Base-by-base conservation (phyloP, 768 basidiomycete species). In the Dictyophora rubrovolvata region DNA sequence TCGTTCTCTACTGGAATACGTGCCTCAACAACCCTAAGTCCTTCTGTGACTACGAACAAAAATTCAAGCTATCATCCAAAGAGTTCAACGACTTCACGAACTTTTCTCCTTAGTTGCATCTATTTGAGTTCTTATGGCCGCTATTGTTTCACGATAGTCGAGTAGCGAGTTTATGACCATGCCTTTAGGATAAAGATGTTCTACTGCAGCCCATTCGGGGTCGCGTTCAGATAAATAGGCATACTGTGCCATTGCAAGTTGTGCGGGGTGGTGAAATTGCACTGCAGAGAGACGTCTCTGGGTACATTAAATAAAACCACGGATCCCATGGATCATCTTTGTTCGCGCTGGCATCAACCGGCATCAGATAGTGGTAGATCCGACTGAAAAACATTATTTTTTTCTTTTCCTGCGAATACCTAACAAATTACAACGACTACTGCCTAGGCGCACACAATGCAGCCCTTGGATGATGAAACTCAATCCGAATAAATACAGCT, bases 221-320 rank as follows among this genome's bases (percentile, higher is more conserved):
- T 58, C 56, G 6, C n/a, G 56, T 21, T 23, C 34, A 37, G 56
- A 49, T 4, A 59, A 33, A 42, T 59, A 28, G n/a, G 50, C 12
- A 36, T 52, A 36, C 33, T 50, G 47, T 28, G 56, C 33, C 56
- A 58, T 58, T 21, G 3, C 47, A 48, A 48, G 21, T 48, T 28
- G 28, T 28, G 7, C 28, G 28, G 7, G 7, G n/a, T n/a, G 28
- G 7, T 28, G 7, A 7, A 7, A 28, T 2, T 28, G 2, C 7
- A 28, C 28, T 28, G 28, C 7, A 28, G 7, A 28, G 28, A 2
- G 7, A 28, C 28, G 28, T 28, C 28, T 28, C 28, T 28, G 2
- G 28, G 28, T 28, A 28, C 7, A 28, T 28, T 28, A 28, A 28
- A 28, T 28, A n/a, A n/a, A n/a, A n/a, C 28, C 28, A 7, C 7